Evolutionary conservation across 176 grass and related monocot genomes (phyloP).

Genomic region (Eleusine coracana): DNA sequence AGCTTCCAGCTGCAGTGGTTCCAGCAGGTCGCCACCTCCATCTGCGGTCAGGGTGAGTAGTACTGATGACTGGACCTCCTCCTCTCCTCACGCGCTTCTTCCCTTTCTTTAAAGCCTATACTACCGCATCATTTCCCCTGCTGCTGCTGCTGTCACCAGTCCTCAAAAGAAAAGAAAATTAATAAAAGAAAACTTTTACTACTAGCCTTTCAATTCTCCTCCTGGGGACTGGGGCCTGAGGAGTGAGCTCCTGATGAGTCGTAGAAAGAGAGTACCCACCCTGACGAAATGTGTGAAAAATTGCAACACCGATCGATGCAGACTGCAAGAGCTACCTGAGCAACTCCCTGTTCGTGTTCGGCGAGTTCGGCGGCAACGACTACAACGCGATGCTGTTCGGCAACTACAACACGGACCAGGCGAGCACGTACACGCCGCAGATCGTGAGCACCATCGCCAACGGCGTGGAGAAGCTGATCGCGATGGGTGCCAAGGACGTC

Average conservation of each 20-base stretch:
- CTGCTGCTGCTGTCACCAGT: neutral
- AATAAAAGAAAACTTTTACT: no score
- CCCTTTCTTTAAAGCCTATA: neutral
- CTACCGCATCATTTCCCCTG: neutral
- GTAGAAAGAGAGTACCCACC: no score
- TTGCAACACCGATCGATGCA: neutral
- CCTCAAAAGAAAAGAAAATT: neutral
- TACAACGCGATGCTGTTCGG: conserved; percentile 76
- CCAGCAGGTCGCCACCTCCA: conserved; percentile 45
- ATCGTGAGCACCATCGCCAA: conserved; percentile 46
- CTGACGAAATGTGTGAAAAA: no score
- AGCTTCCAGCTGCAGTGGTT: conserved; percentile 72
- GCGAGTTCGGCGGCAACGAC: conserved; percentile 75
- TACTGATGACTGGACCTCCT: no score
- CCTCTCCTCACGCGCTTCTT: neutral
- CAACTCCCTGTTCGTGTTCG: conserved; percentile 57
- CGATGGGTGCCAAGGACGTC: conserved; percentile 58
- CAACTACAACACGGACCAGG: conserved; percentile 48
- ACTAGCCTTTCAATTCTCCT: neutral
- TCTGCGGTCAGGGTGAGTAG: conserved; percentile 53
- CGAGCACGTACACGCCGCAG: conserved; percentile 51
- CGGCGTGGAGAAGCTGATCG: conserved; percentile 64
- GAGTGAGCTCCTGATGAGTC: neutral
- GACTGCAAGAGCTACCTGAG: conserved; percentile 54
- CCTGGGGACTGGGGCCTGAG: conserved; percentile 34